These are phyloP conservation scores for Lentinula edodes DNA, from an alignment of 768 basidiomycete genomes.

Conservation along the genomic window DNA sequence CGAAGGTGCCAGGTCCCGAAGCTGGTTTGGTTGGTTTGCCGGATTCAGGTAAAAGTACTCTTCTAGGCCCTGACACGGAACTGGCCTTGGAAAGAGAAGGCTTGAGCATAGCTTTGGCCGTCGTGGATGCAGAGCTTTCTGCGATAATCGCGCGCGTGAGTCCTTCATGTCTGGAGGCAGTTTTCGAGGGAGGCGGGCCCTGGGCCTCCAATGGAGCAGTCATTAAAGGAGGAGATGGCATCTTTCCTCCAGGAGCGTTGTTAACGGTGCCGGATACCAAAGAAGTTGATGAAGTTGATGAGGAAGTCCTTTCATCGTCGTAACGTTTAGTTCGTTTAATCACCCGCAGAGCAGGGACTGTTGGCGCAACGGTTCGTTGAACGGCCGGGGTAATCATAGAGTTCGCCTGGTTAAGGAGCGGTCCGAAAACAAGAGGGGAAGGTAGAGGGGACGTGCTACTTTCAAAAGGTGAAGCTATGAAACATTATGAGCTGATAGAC, in stretches of 20 bases:
- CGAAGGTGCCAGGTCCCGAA: neutral
- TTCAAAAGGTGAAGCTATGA: neutral
- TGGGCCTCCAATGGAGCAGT: neutral
- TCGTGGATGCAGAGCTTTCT: neutral
- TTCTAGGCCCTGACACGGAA: conserved; percentile 6
- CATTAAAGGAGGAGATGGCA: neutral
- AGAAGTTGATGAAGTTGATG: conserved; percentile 9
- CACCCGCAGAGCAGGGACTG: conserved; percentile 41
- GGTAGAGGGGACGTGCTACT: neutral
- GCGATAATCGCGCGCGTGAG: conserved; percentile 30
- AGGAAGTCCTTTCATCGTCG: conserved; percentile 14
- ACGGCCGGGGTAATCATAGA: conserved; percentile 10
- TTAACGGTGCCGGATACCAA: neutral
- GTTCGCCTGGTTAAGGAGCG: neutral
- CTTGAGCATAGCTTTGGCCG: neutral
- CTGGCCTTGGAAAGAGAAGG: neutral
- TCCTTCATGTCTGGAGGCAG: conserved; percentile 15
- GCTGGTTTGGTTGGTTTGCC: neutral
- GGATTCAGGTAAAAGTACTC: conserved; percentile 7
- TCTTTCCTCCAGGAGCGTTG: neutral
- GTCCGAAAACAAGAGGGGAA: neutral
- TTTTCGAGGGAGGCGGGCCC: conserved; percentile 7
- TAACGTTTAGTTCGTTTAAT: conserved; percentile 32
- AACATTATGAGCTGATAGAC: too few relatives aligned
- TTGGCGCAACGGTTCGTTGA: conserved; percentile 14